Base-by-base conservation (phyloP, 2,329 filamentous ascomycete genomes). In the Eutypella sp. region DNA sequence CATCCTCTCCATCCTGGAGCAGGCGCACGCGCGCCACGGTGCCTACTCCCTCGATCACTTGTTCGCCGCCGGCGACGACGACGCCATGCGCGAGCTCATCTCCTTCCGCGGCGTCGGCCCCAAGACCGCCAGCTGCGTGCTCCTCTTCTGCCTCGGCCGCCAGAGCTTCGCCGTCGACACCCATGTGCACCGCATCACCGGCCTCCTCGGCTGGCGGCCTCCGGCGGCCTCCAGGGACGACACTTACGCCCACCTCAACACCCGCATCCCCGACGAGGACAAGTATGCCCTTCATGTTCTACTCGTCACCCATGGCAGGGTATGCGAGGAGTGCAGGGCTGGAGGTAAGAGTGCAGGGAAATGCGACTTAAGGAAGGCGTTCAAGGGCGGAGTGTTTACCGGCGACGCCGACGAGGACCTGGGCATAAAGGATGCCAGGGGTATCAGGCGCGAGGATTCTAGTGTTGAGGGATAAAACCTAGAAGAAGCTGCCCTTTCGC, bases 1-100 rank as follows among this genome's bases (percentile, higher is more conserved):
- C 54, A 87, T 92, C 54, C 79, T 90, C 53, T 66, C 68, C 29
- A 84, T 89, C 44, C 68, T 92, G 56, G 68, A 76, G 40, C 82
- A 88, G 58, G 85, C 83, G 31, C 71, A 78, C 43, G 61, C 54
- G 19, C 54, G 56, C 24, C 62, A 72, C 56, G 71, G 70, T 4
- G 38, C 18, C 1, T 75, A 74, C 54, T 72, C 71, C 15, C 65
- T 79, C 2, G 73, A 79, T 46, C 71, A 77, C 53, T 60, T 79
- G 11, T 72, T 74, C 40, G 49, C 53, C 5, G 58, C 61, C 9
- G 58, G 58, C 2, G 66, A 73, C 53, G 69, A 70, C 7, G 73
- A 72, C 7, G 73, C 70, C 36, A 76, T 78, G 72, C 57, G 60
- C 36, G 72, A 76, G 61, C 61, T 79, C 50, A 64, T 77, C 39